Base-by-base conservation (phyloP, 495 filamentous ascomycete genomes). In the Durotheca rogersii region DNA sequence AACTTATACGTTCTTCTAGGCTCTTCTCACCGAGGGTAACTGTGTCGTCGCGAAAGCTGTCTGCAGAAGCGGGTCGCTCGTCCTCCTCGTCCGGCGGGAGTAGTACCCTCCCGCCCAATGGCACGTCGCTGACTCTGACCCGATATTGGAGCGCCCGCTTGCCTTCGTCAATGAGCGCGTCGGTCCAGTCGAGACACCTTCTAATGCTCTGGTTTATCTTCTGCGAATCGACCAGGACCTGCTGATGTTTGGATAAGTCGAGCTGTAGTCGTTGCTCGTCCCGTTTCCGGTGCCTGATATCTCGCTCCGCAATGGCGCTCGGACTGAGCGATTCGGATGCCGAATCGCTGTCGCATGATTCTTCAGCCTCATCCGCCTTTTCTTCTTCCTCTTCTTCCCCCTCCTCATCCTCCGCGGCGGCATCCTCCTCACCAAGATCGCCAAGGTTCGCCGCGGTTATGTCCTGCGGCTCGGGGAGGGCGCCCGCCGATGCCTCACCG, bases 131-230 rank as follows among this genome's bases (percentile, higher is more conserved):
- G 14, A 85, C 78, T 7, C 77, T 76, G 12, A 95, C 86, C 29
- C 79, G 74, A 58, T 93, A 94, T 35, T 84, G 86, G 7, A 99
- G 79, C 1, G 93, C 93, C 59, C 85, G 89, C 58, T 85, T 87
- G 18, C 85, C 92, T 44, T 96, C 89, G 23, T 77, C 83, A 58
- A 99, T 95, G 29, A 99, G 75, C 49, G 87, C 84, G 57, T 99
- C 93, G 0, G 90, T 90, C 78, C 87, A 88, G 16, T 79, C 80
- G 16, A 95, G 74, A 64, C 93, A 99, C 19, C 89, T 78, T 62
- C 88, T 91, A 2, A 99, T 74, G 59, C 87, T 92, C 58, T 93
- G 87, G 65, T 97, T 97, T 72, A 97, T 88, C 67, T 87, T 92
- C 61, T 95, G 88, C 47, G 85, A 90, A 65, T 95, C 90, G 16